phyloP scores from a whole-genome alignment of 768 basidiomycete genomes.

The Crepidotus variabilis region DNA sequence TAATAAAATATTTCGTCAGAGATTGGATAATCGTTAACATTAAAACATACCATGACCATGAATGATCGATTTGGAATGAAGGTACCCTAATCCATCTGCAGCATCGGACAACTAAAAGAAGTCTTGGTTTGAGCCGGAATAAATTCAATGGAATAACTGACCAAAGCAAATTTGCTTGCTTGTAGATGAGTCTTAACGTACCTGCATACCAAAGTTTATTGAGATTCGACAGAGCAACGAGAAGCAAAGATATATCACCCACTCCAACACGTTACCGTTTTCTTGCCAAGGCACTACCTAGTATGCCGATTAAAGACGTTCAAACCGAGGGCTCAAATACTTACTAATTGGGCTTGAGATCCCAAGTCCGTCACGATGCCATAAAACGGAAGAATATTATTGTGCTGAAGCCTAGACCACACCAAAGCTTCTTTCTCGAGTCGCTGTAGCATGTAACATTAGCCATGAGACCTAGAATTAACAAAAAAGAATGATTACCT shows the following conservation, averaged over 20 bases:
- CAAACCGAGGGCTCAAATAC: too few relatives aligned
- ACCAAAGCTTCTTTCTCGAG: slow-evolving; percentile 54
- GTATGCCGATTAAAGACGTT: too few relatives aligned
- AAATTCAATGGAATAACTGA: neutral
- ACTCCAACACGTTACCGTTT: slow-evolving; percentile 53
- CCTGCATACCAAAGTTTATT: slow-evolving; percentile 20
- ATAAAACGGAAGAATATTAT: slow-evolving; percentile 48
- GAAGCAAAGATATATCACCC: slow-evolving; percentile 9
- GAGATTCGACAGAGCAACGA: neutral
- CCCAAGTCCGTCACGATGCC: slow-evolving; percentile 53
- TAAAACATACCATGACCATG: neutral
- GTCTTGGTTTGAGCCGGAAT: neutral
- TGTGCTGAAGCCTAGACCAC: slow-evolving; percentile 47
- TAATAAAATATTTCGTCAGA: neutral
- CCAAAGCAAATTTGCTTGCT: slow-evolving; percentile 19
- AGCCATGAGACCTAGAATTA: too few relatives aligned
- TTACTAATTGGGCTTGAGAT: too few relatives aligned
- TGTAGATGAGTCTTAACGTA: slow-evolving; percentile 33
- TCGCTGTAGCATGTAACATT: slow-evolving; percentile 28
- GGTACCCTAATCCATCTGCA: neutral
- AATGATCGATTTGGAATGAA: neutral
- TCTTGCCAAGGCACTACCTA: slow-evolving; percentile 62
- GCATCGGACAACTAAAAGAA: neutral
- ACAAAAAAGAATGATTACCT: too few relatives aligned
- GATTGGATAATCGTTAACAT: neutral